Percentiles rank a stretch among this genome's conserved stretches.
Conservation (phyloP, 2,329 filamentous ascomycete species). For the Thielaviopsis cerberus region DNA sequence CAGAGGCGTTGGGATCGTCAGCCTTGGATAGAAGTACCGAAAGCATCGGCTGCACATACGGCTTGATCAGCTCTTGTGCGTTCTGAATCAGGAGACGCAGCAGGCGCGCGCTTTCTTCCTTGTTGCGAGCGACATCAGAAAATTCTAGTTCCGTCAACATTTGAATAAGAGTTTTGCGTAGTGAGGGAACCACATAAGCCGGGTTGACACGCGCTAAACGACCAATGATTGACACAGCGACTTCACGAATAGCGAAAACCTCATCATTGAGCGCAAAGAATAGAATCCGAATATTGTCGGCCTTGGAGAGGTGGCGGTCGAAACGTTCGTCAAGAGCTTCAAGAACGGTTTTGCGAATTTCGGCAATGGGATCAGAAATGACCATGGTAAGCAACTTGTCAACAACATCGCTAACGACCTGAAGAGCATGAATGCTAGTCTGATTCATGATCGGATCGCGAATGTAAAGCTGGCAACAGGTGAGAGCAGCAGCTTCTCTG, state of each 20-base stretch:
- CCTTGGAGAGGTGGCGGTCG: slow-evolving; percentile 88
- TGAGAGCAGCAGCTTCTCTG: slow-evolving; percentile 81
- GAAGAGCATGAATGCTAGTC: slow-evolving; percentile 87
- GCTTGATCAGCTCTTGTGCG: slow-evolving; percentile 80
- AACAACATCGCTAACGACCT: slow-evolving; percentile 94
- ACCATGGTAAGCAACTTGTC: slow-evolving; percentile 90
- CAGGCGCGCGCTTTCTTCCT: slow-evolving; percentile 87
- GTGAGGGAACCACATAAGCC: slow-evolving; percentile 88
- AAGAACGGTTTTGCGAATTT: slow-evolving; percentile 76
- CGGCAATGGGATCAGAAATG: slow-evolving; percentile 75
- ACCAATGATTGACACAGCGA: slow-evolving; percentile 89
- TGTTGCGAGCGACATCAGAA: slow-evolving; percentile 80
- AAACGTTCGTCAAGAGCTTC: slow-evolving; percentile 83
- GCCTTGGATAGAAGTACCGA: slow-evolving; percentile 87
- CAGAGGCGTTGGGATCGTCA: slow-evolving; percentile 63
- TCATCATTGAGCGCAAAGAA: slow-evolving; percentile 95
- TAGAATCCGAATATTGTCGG: slow-evolving; percentile 87
- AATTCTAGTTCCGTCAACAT: slow-evolving; percentile 92
- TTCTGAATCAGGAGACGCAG: slow-evolving; percentile 86
- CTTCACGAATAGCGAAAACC: slow-evolving; percentile 77
- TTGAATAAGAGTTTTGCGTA: slow-evolving; percentile 89
- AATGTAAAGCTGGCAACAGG: slow-evolving; percentile 93
- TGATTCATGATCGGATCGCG: slow-evolving; percentile 95
- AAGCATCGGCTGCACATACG: slow-evolving; percentile 93
- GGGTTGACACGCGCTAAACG: slow-evolving; percentile 81